A percentile compares a stretch with the other conserved stretches of the same genome.
Conservation (phyloP, 2,329 filamentous ascomycete species). For the Fusarium humuli region DNA sequence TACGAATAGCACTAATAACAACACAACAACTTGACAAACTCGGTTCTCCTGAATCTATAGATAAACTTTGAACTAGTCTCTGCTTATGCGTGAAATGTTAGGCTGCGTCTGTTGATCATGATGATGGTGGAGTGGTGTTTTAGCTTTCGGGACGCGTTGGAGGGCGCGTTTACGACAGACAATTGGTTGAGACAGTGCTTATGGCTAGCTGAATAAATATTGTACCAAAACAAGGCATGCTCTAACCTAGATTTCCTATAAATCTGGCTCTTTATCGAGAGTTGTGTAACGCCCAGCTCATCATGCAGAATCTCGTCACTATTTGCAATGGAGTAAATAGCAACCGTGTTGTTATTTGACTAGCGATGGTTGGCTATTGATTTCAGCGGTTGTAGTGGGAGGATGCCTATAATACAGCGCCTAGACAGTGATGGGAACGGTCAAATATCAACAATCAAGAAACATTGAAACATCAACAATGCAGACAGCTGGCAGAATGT, state of each 20-base stretch:
- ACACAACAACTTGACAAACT: slow-evolving; percentile 15
- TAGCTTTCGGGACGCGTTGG: slow-evolving; percentile 30
- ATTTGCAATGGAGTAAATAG: slow-evolving; percentile 35
- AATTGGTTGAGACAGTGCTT: slow-evolving; percentile 18
- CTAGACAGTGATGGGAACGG: not conserved
- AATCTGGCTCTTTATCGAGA: not conserved
- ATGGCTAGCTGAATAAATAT: slow-evolving; percentile 30
- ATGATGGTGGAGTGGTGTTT: slow-evolving; percentile 28
- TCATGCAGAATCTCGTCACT: slow-evolving; percentile 28
- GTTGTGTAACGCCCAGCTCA: slow-evolving; percentile 25
- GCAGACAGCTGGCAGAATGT: slow-evolving; percentile 22
- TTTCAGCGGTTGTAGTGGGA: too few relatives aligned
- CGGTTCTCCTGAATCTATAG: not conserved
- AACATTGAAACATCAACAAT: not conserved
- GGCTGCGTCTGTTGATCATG: slow-evolving; percentile 32
- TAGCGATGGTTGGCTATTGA: not conserved
- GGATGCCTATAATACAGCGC: not conserved
- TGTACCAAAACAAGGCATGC: slow-evolving; percentile 1
- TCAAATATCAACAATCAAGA: not conserved
- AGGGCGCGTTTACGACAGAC: slow-evolving; percentile 26
- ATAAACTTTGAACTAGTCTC: slow-evolving; percentile 26
- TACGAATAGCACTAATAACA: not conserved
- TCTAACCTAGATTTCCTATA: not conserved
- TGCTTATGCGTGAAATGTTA: slow-evolving; percentile 31
- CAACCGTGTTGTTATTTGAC: slow-evolving; percentile 34